Base-by-base conservation (phyloP, 345 rosid species). In the Hirschfeldia incana region DNA sequence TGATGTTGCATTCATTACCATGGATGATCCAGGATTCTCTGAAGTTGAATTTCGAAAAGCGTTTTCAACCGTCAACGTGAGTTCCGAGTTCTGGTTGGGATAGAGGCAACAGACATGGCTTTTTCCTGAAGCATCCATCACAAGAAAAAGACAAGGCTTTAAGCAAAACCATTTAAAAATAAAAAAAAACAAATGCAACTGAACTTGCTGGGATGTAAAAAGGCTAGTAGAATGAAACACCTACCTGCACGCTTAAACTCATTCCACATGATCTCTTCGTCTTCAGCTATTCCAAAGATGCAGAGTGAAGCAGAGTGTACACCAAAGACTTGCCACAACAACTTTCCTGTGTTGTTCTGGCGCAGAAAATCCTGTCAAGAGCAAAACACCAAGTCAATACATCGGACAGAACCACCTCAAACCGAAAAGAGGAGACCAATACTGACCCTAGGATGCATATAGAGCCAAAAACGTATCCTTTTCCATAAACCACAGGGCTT, bases 361-460 rank as follows among this genome's bases (percentile, higher is more conserved):
- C 98, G 84, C 68, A 91, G 79, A 76, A 93, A 95, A 84, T 95
- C 99, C 97, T 91, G 88, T 37, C 77, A 73, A 74, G 70, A 68
- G 60, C 63, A 34, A 78, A 44, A 59, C 72, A 49, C 15, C 51
- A 32, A 42, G 44, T 58, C 16, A 70, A 76, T 46, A 53, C 65
- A 60, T 67, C 26, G 17, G 16, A 36, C 49, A 67, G 15, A 67
- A 34, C 0, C 11, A 36, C 0, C 12, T 4, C 42, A 16, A 32
- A 44, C 4, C 51, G 51, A 44, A 12, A 11, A 21, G 27, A 4
- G 12, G 55, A 42, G 12, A 51, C 39, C n/a, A 9, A 75, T 33
- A 59, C 85, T 29, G 76, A 93, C 99, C 97, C 92, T 93, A 53
- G 99, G 99, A 85, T 93, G 99, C 99, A 95, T 93, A 75, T 95